A percentile compares a stretch with the other conserved stretches of the same genome.
These are phyloP conservation scores for Pyricularia grisea DNA, from an alignment of 2,329 filamentous ascomycete genomes.

Conservation along the genomic window DNA sequence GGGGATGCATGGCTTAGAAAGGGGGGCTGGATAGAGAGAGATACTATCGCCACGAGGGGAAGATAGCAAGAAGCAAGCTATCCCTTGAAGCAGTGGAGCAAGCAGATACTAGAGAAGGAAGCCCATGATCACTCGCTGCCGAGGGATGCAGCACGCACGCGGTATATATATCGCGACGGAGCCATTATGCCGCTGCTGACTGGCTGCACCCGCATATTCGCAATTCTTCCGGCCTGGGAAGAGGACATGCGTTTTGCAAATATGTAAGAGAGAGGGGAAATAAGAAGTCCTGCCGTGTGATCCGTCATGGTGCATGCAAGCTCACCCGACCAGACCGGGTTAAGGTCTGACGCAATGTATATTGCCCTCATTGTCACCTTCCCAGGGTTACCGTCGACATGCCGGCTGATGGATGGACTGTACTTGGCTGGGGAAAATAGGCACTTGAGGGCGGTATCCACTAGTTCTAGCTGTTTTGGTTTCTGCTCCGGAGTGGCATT, in stretches of 20 bases:
- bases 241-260: background rate
- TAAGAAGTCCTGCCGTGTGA: background rate
- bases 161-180: background rate
- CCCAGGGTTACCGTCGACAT: background rate
- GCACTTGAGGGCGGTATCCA: background rate
- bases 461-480: background rate
- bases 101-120: background rate
- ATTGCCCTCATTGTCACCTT: background rate
- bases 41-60: background rate
- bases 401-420: background rate
- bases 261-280: background rate
- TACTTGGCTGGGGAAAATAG: background rate
- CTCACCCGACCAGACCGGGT: background rate
- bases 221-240: background rate
- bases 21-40: background rate
- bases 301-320: background rate
- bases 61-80: background rate
- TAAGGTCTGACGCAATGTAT: background rate
- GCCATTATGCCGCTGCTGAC: background rate
- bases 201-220: background rate
- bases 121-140: background rate
- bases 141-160: background rate
- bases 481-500: background rate
- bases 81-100: background rate
- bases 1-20: slow-evolving; percentile 2